These are phyloP conservation scores for Glycine soja DNA, from an alignment of 306 rosid genomes.

Conservation along the genomic window DNA sequence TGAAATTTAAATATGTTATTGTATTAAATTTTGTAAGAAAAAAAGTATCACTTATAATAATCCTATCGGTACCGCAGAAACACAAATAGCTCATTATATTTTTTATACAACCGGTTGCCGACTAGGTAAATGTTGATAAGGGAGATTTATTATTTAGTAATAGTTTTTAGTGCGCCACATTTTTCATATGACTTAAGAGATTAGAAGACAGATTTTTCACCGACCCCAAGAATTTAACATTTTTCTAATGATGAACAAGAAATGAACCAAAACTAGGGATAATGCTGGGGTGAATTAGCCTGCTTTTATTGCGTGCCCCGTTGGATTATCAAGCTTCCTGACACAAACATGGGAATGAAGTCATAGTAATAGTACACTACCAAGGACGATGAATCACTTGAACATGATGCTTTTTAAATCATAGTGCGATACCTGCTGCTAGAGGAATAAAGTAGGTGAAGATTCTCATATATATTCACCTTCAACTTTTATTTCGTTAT, in stretches of 20 bases:
- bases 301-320: conserved; percentile 3
- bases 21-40: no score
- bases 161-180: neutral
- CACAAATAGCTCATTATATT: no score
- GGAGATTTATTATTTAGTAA: neutral
- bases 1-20: no score
- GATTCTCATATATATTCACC: conserved; percentile 8
- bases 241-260: neutral
- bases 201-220: neutral
- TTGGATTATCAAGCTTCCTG: conserved; percentile 1
- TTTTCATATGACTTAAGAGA: neutral
- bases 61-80: no score
- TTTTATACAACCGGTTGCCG: no score
- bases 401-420: neutral
- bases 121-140: neutral
- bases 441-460: conserved; percentile 14
- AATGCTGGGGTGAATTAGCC: neutral
- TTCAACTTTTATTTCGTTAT: neutral
- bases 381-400: conserved; percentile 51
- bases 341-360: conserved; percentile 1
- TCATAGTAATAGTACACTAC: conserved; percentile 43
- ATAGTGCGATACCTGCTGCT: conserved; percentile 33
- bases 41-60: no score
- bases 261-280: neutral
- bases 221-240: neutral